Conservation (phyloP, 176 grass and related monocot genomes). For the Oryza glumipatula region DNA sequence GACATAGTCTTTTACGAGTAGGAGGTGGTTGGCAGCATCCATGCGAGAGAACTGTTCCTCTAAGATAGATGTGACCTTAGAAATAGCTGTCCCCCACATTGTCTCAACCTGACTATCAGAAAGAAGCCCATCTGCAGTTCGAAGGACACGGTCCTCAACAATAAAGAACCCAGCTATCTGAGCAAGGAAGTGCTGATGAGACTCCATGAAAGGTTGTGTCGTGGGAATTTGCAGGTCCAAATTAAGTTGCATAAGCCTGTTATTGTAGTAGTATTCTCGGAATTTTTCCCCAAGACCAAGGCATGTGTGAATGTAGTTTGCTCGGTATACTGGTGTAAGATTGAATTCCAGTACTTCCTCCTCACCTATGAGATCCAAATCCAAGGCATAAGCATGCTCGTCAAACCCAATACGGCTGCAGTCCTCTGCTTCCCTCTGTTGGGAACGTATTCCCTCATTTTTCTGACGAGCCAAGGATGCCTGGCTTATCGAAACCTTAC, state of each 20-base stretch:
- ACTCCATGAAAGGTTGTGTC: slow-evolving; percentile 72
- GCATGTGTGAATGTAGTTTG: slow-evolving; percentile 59
- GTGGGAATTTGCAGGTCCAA: slow-evolving; percentile 77
- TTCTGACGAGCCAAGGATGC: slow-evolving; percentile 54
- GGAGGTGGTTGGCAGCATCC: slow-evolving; percentile 65
- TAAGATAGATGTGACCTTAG: slow-evolving; percentile 66
- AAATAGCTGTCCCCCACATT: slow-evolving; percentile 66
- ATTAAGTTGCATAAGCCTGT: slow-evolving; percentile 80
- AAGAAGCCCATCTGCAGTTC: slow-evolving; percentile 71
- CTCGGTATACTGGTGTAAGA: slow-evolving; percentile 69
- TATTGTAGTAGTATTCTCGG: slow-evolving; percentile 73
- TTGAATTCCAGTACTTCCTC: slow-evolving; percentile 66
- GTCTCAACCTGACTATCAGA: slow-evolving; percentile 73
- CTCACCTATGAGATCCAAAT: slow-evolving; percentile 58
- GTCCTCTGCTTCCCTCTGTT: slow-evolving; percentile 75
- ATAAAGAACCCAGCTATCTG: slow-evolving; percentile 92
- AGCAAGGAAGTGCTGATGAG: slow-evolving; percentile 64
- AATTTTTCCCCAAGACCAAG: slow-evolving; percentile 78
- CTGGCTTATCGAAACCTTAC: slow-evolving; percentile 68
- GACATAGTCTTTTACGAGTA: slow-evolving; percentile 73
- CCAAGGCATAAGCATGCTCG: slow-evolving; percentile 67
- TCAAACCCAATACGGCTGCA: slow-evolving; percentile 56
- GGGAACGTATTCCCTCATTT: slow-evolving; percentile 54
- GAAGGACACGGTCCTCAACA: slow-evolving; percentile 68
- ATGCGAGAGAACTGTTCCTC: slow-evolving; percentile 68